Evolutionary conservation across 192 early-diverging fungal genomes (phyloP).

Genomic region (Linnemannia zychae): DNA sequence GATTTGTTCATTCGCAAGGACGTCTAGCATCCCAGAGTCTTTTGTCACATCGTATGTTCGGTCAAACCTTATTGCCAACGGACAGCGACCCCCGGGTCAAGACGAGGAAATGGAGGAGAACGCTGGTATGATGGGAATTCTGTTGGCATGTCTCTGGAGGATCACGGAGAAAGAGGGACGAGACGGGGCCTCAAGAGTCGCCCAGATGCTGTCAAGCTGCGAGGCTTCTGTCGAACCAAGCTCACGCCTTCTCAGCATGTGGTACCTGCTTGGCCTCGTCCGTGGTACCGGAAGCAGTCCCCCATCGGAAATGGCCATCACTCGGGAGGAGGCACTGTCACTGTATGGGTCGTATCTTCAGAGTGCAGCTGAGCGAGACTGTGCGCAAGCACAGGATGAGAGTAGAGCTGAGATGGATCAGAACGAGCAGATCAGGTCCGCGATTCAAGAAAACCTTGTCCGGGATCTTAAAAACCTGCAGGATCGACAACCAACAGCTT

Average conservation of each 20-base stretch:
- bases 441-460: conserved; percentile 55
- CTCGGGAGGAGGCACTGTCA: conserved; percentile 45
- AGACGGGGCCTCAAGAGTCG: conserved; percentile 38
- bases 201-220: conserved; percentile 33
- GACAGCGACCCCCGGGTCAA: neutral
- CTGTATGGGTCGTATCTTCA: conserved; percentile 56
- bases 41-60: conserved; percentile 43
- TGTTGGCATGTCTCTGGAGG: conserved; percentile 41
- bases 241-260: conserved; percentile 38
- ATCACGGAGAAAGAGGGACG: conserved; percentile 28
- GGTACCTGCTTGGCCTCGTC: conserved; percentile 41
- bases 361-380: conserved; percentile 36
- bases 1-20: conserved; percentile 49
- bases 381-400: conserved; percentile 11
- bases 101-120: conserved; percentile 2
- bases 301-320: conserved; percentile 18
- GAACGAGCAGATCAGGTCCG: neutral
- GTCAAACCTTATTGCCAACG: neutral
- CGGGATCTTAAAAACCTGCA: conserved; percentile 61
- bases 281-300: conserved; percentile 11
- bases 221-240: conserved; percentile 18
- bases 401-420: conserved; percentile 32
- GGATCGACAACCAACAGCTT: conserved; percentile 57
- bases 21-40: conserved; percentile 38
- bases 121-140: conserved; percentile 26